Evolutionary conservation across 352 stramenopile species (phyloP), one percentile per base, ranked within the genome.

Genomic region (Pythium oligandrum): DNA sequence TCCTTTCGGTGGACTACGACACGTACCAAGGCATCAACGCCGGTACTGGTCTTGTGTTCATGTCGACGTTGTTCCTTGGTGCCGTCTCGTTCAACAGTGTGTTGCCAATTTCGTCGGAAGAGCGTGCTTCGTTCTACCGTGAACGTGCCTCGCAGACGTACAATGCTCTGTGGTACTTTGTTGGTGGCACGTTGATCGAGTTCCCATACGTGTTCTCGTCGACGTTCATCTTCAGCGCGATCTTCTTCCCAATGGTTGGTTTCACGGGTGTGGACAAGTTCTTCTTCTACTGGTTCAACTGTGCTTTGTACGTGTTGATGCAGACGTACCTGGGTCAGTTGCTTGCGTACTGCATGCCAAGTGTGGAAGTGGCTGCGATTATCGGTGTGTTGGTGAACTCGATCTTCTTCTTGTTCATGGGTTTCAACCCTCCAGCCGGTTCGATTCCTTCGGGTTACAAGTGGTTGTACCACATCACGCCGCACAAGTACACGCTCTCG

Each of bases 31-130:
- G n/a, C n/a, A 57, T 86, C 32, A 80, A 78, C 51, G 58, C 62
- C 38, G 68, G 73, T 9, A 63, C 95, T 11, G 80, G 83, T 11
- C 79, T 96, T 37, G 82, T 96, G 34, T 97, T 93, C 63, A 69
- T 88, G n/a, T 75, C 83, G 6, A 85, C 88, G 11, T 31, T 94
- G 11, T 97, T 97, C 52, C 77, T 90, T 32, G 68, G 75, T 39
- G 68, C 95, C 47, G 81, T 90, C 12, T 78, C 71, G 36, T 73
- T 96, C 48, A 70, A 88, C n/a, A n/a, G n/a, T n/a, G n/a, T n/a
- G n/a, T n/a, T n/a, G n/a, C n/a, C n/a, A n/a, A n/a, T n/a, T n/a
- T n/a, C n/a, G n/a, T n/a, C n/a, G n/a, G n/a, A n/a, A n/a, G n/a
- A n/a, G n/a, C n/a, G n/a, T n/a, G n/a, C n/a, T n/a, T n/a, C n/a